Percentiles rank a stretch among this genome's conserved stretches.
phyloP scores from a whole-genome alignment of 352 stramenopile species.

The Aphanomyces astaci region DNA sequence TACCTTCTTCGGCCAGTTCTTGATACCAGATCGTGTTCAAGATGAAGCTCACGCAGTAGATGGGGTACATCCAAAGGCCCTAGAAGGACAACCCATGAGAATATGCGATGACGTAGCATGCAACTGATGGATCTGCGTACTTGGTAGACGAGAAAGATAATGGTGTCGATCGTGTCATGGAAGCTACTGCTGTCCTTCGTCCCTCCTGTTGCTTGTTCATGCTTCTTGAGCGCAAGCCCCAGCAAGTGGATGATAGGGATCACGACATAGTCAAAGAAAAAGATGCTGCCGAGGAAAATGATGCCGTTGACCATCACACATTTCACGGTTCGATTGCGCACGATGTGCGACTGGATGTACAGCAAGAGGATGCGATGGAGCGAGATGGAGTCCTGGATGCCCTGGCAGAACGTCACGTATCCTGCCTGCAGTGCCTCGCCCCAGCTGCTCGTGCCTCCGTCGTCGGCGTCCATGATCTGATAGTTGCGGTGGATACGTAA shows the following conservation, averaged over 20 bases:
- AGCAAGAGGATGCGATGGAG: slow-evolving; percentile 80
- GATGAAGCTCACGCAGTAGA: slow-evolving; percentile 89
- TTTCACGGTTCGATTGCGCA: slow-evolving; percentile 80
- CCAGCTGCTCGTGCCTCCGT: background rate
- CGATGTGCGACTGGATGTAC: slow-evolving; percentile 77
- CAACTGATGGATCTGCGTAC: slow-evolving; percentile 28
- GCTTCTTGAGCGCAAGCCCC: slow-evolving; percentile 64
- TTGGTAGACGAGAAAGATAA: slow-evolving; percentile 83
- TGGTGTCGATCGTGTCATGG: slow-evolving; percentile 63
- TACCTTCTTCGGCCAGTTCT: slow-evolving; percentile 83
- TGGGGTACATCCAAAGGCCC: slow-evolving; percentile 86
- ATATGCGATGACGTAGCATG: background rate
- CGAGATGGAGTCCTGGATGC: slow-evolving; percentile 79
- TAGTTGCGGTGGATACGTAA: background rate
- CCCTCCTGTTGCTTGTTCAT: slow-evolving; percentile 9
- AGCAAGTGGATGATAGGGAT: slow-evolving; percentile 85
- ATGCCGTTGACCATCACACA: slow-evolving; percentile 85
- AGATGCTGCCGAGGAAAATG: slow-evolving; percentile 85
- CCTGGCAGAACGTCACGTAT: slow-evolving; percentile 50
- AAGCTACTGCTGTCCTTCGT: slow-evolving; percentile 2
- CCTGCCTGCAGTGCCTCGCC: background rate
- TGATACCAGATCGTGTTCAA: slow-evolving; percentile 89
- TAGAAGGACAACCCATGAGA: slow-evolving; percentile 17
- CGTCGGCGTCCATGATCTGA: background rate
- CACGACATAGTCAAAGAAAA: slow-evolving; percentile 79